Conservation (phyloP, 202 grass and related monocot genomes). For the Brachypodium distachyon region DNA sequence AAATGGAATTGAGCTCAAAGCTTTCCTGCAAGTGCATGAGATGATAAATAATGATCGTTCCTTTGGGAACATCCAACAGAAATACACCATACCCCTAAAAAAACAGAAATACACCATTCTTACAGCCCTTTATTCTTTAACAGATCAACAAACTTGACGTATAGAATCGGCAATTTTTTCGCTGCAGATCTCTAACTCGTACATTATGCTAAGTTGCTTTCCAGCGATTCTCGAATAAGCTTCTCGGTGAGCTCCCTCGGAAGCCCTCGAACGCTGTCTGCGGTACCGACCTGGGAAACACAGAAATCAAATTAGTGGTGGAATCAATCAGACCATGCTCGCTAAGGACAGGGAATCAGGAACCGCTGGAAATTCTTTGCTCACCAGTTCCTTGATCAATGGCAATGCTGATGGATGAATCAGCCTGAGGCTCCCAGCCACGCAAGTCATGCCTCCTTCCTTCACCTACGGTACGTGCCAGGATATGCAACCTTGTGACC, state of each 20-base stretch:
- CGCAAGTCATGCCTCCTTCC: conserved; percentile 48
- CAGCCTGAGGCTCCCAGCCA: conserved; percentile 66
- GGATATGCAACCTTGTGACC: not conserved
- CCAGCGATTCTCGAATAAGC: conserved; percentile 42
- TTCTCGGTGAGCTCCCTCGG: conserved; percentile 53
- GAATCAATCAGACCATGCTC: not conserved
- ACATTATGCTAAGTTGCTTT: not conserved
- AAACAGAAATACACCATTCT: not conserved
- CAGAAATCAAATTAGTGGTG: not conserved
- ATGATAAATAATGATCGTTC: too few species aligned
- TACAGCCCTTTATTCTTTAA: not conserved
- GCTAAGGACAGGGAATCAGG: too few species aligned
- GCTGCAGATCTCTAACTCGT: too few species aligned
- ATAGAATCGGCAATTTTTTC: not conserved
- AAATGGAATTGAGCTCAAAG: too few species aligned
- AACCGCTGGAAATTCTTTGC: not conserved
- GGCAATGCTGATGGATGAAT: conserved; percentile 54
- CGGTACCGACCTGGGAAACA: conserved; percentile 40
- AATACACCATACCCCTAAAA: too few species aligned
- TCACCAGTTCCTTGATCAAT: conserved; percentile 55
- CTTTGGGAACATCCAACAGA: too few species aligned
- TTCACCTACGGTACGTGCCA: conserved; percentile 33
- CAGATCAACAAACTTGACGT: not conserved
- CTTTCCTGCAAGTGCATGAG: too few species aligned
- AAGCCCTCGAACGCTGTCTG: conserved; percentile 74